phyloP scores from a whole-genome alignment of 495 filamentous ascomycete species.

The Annulohypoxylon nitens region DNA sequence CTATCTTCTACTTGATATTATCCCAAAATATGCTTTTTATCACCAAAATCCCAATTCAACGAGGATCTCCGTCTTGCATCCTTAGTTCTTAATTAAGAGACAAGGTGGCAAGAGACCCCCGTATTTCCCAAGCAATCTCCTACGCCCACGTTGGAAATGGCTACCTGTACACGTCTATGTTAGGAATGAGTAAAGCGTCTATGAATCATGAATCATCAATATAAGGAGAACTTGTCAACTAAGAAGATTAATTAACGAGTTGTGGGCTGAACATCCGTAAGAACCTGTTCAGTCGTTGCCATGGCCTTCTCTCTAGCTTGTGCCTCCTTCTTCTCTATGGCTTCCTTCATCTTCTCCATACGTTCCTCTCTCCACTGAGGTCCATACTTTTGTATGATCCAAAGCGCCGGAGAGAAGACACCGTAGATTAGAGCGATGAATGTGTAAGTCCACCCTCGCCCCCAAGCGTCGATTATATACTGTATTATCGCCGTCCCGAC shows the following conservation, averaged over 20 bases:
- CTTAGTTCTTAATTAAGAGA: not conserved
- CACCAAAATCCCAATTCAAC: not conserved
- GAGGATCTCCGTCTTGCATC: not conserved
- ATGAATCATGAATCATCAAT: not conserved
- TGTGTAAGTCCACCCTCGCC: slow-evolving; percentile 63
- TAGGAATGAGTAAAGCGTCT: not conserved
- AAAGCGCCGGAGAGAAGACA: slow-evolving; percentile 55
- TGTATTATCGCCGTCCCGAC: slow-evolving; percentile 60
- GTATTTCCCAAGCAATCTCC: too few species aligned
- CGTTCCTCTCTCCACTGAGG: slow-evolving; percentile 60
- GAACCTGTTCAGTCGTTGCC: slow-evolving; percentile 3
- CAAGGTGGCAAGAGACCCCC: too few species aligned
- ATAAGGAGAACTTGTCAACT: not conserved
- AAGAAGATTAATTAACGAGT: slow-evolving; percentile 10
- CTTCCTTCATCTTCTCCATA: slow-evolving; percentile 44
- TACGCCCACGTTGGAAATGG: too few species aligned
- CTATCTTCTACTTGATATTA: not conserved
- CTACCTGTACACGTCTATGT: not conserved
- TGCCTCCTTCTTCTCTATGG: slow-evolving; percentile 45
- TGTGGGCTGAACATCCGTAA: not conserved
- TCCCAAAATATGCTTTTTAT: not conserved
- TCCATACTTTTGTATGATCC: slow-evolving; percentile 54
- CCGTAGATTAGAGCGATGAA: slow-evolving; percentile 58
- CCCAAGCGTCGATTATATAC: slow-evolving; percentile 57
- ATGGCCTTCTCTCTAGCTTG: slow-evolving; percentile 32